phyloP scores from a whole-genome alignment of 2,329 filamentous ascomycete species.

The Apiospora kogelbergensis region DNA sequence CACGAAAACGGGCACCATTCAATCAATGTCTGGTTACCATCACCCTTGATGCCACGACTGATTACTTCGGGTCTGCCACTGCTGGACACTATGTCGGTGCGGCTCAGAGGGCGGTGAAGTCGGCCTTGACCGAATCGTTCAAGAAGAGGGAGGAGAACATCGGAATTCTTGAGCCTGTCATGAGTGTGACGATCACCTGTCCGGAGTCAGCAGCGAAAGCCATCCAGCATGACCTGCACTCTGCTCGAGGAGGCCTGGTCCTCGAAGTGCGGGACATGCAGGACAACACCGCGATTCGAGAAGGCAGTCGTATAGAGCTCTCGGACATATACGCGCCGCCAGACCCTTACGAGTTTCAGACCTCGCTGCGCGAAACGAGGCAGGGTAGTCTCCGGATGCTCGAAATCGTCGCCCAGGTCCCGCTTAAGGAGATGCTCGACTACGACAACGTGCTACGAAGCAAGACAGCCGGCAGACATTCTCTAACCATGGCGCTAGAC shows the following conservation, averaged over 20 bases:
- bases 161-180: conserved; percentile 86
- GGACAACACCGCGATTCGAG: conserved; percentile 72
- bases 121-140: conserved; percentile 64
- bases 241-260: conserved; percentile 73
- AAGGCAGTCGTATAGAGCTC: conserved; percentile 58
- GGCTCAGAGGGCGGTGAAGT: conserved; percentile 62
- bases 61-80: conserved; percentile 65
- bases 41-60: conserved; percentile 61
- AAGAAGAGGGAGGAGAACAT: conserved; percentile 48
- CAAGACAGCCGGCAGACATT: conserved; percentile 78
- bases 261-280: conserved; percentile 65
- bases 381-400: conserved; percentile 50
- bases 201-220: conserved; percentile 78
- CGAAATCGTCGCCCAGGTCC: conserved; percentile 81
- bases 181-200: conserved; percentile 84
- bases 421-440: conserved; percentile 93
- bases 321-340: conserved; percentile 81
- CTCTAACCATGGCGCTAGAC: conserved; percentile 59
- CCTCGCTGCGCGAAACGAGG: conserved; percentile 52
- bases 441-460: conserved; percentile 88
- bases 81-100: conserved; percentile 68
- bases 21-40: conserved; percentile 73
- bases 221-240: conserved; percentile 79
- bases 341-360: conserved; percentile 71
- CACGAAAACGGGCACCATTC: conserved; percentile 75